Base-by-base conservation (phyloP, 495 filamentous ascomycete species). In the Trichoderma virens region DNA sequence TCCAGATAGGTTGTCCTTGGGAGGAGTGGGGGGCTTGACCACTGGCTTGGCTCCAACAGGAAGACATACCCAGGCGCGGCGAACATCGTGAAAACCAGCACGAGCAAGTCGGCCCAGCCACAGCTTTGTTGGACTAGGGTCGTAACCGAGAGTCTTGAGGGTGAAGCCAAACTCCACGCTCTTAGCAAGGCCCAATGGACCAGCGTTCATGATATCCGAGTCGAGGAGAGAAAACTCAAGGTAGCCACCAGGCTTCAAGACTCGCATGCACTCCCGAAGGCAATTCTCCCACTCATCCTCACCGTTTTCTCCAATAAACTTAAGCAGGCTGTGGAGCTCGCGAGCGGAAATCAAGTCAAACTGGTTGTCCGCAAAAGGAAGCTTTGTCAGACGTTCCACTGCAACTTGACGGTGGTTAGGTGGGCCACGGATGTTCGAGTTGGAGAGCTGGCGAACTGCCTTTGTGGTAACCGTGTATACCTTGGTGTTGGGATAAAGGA, bases 321-420 rank as follows among this genome's bases (percentile, higher is more conserved):
- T 93, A 62, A 98, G 83, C 39, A 91, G 79, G 64, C 88, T 80
- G 73, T 93, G 90, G 23, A 98, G 80, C 23, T 91, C 89, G n/a
- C 93, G 91, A 4, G 93, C 90, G 5, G 90, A 96, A 71, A 98
- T 86, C 45, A 96, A 85, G 69, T 97, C 92, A 70, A 98, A 98
- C 74, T 95, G 88, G 68, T 88, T 86, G 68, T 91, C 85, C 16
- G 84, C 85, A 78, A 97, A 98, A 14, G 94, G 94, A 0, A 98
- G 83, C 64, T 85, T 83, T 79, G 87, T 91, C 6, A 95, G 80
- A 11, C 85, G 82, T 13, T 86, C 75, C 5, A 97, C 89, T 31
- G 85, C 84, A 20, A 95, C 82, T 63, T 87, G 87, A 47, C 88
- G 87, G 78, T 98, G 93, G 73, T 98, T 98, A 34, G 83, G 75